Evolutionary conservation across 2,329 filamentous ascomycete genomes (phyloP).

Genomic region (Epichloe sylvatica): DNA sequence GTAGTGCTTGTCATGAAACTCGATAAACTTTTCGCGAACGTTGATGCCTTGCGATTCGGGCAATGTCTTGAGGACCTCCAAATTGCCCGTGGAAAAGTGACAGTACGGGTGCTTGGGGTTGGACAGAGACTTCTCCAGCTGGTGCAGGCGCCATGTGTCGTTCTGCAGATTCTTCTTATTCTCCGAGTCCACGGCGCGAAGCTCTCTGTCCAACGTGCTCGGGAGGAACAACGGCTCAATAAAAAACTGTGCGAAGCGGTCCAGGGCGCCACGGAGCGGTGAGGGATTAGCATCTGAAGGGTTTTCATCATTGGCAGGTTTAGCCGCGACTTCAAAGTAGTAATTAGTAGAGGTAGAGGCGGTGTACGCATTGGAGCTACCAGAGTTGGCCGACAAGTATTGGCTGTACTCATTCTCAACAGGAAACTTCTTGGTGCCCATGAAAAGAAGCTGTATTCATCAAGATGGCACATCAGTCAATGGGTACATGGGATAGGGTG

Average conservation of each 20-base stretch:
- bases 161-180: conserved; percentile 96
- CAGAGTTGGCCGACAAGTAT: conserved; percentile 80
- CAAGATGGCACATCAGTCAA: conserved; percentile 7
- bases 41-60: conserved; percentile 70
- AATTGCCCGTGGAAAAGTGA: conserved; percentile 83
- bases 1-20: conserved; percentile 80
- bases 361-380: conserved; percentile 90
- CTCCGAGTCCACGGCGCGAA: conserved; percentile 83
- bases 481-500: background rate
- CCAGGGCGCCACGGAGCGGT: conserved; percentile 63
- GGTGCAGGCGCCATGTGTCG: conserved; percentile 75
- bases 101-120: conserved; percentile 80
- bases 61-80: conserved; percentile 70
- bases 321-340: conserved; percentile 88
- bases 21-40: conserved; percentile 80
- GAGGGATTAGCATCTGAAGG: conserved; percentile 42
- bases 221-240: conserved; percentile 75
- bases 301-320: conserved; percentile 47
- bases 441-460: conserved; percentile 60
- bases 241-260: conserved; percentile 91
- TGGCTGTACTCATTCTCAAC: conserved; percentile 91
- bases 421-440: conserved; percentile 97
- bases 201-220: conserved; percentile 72
- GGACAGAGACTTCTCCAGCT: conserved; percentile 77
- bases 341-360: conserved; percentile 91